These are phyloP conservation scores for Dispira parvispora DNA, from an alignment of 192 early-diverging fungal species.

Conservation along the genomic window DNA sequence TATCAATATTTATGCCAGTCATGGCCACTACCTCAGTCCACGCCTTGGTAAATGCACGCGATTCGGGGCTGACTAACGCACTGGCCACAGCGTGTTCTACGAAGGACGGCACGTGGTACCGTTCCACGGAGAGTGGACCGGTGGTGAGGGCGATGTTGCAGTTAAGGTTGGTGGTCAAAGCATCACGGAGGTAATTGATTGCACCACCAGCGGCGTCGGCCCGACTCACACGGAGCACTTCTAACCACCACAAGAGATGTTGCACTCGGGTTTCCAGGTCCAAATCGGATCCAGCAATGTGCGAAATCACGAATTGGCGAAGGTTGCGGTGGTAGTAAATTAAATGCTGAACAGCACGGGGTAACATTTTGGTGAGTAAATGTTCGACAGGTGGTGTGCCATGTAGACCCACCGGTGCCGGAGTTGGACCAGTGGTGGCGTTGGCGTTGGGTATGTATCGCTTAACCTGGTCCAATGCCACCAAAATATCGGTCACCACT, in stretches of 20 bases:
- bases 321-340: constrained; percentile 47
- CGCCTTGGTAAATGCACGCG: constrained; percentile 38
- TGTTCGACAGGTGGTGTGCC: constrained; percentile 19
- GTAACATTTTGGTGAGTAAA: constrained; percentile 35
- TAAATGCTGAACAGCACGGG: constrained; percentile 44
- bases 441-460: constrained; percentile 11
- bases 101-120: constrained; percentile 39
- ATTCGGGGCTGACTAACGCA: constrained; percentile 53
- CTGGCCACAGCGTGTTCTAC: constrained; percentile 49
- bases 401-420: constrained; percentile 17
- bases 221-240: constrained; percentile 38
- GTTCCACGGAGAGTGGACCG: constrained; percentile 15
- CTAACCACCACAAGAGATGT: constrained; percentile 40
- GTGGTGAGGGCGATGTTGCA: constrained; percentile 23
- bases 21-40: constrained; percentile 41
- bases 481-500: constrained; percentile 44
- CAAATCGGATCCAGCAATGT: constrained; percentile 32
- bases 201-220: constrained; percentile 20
- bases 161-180: constrained; percentile 29
- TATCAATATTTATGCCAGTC: constrained; percentile 27
- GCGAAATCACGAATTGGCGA: constrained; percentile 45
- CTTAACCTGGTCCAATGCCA: constrained; percentile 37
- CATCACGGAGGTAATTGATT: constrained; percentile 23
- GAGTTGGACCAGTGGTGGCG: constrained; percentile 13
- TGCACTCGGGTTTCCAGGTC: constrained; percentile 30